These are phyloP conservation scores for Aristolochia fimbriata DNA, from an alignment of 164 flowering plant genomes.

Conservation along the genomic window DNA sequence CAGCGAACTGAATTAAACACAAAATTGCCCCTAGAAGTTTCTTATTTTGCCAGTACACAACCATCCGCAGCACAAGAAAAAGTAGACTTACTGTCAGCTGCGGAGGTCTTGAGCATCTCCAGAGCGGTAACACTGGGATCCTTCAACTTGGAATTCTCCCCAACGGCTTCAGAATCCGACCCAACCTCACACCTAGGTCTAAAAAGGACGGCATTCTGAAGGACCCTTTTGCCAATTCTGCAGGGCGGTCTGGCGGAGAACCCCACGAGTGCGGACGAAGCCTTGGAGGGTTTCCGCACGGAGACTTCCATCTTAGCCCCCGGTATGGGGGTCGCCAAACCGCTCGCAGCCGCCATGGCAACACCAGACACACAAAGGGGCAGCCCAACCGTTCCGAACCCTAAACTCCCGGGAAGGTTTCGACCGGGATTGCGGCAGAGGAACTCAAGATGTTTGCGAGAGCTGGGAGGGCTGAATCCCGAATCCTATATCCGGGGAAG, in stretches of 20 bases:
- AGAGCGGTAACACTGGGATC: slow-evolving; percentile 63
- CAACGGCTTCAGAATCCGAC: slow-evolving; percentile 16
- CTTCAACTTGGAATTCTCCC: slow-evolving; percentile 15
- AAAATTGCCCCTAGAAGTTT: not conserved
- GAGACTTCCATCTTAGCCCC: slow-evolving; percentile 49
- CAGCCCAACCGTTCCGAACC: not conserved
- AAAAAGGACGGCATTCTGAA: slow-evolving; percentile 20
- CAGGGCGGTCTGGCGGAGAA: slow-evolving; percentile 14
- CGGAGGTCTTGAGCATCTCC: slow-evolving; percentile 77
- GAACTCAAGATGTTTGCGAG: not conserved
- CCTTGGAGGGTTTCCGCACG: slow-evolving; percentile 16
- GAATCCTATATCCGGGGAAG: not conserved
- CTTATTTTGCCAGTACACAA: not conserved
- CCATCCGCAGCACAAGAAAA: not conserved
- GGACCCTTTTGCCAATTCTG: slow-evolving; percentile 1
- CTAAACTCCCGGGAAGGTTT: slow-evolving; percentile 6
- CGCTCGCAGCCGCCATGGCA: slow-evolving; percentile 55
- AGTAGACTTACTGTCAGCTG: slow-evolving; percentile 49
- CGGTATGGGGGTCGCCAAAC: slow-evolving; percentile 29
- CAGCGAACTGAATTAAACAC: not conserved
- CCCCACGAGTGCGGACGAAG: slow-evolving; percentile 1
- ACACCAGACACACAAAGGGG: not conserved
- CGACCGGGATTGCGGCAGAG: slow-evolving; percentile 3
- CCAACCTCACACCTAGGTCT: slow-evolving; percentile 31
- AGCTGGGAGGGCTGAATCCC: too few relatives aligned